Base-by-base conservation (phyloP, 2,329 filamentous ascomycete species). In the Parastagonospora avenae region DNA sequence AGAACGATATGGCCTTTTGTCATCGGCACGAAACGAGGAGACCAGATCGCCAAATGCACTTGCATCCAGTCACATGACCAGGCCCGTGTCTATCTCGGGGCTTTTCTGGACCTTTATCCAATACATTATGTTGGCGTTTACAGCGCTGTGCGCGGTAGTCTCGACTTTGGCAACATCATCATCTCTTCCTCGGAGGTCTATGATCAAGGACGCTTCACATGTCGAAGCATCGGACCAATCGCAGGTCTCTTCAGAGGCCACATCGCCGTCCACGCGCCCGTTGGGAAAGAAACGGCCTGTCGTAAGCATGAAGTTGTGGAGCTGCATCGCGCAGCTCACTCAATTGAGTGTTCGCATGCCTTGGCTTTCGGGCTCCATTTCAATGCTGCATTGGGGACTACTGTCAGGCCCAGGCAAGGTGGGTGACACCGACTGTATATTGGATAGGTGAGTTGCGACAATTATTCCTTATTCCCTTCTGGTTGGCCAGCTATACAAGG, bases 311-410 rank as follows among this genome's bases (percentile, higher is more conserved):
- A 85, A 84, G 64, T 72, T 91, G 45, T 96, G 90, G 86, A 80
- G 85, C 64, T 90, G 89, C 74, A 73, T 88, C 49, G 86, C 86
- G 55, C 86, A 85, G 71, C 75, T 96, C 56, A 76, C 92, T 62
- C 86, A 92, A 79, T 76, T 96, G 68, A 81, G 88, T 61, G 74
- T 79, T 59, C 89, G 91, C 74, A 96, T 96, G 91, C 93, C 93
- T 57, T 97, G 93, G 93, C 82, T 96, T 49, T 82, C 81, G 68
- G 91, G 91, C 69, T 78, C 84, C 62, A 73, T 94, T 53, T 89
- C 89, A 50, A 83, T 96, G 74, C 73, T 88, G 61, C 91, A 94
- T 76, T 87, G 89, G 80, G 81, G 85, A 61, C 82, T 86, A 66
- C 76, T 93, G 67, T 79, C 81, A 66, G 91, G 92, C 19, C 90